Evolutionary conservation across 257 asterid genomes (phyloP), one percentile per base, ranked within the genome.

Genomic region (Cruciata laevipes): DNA sequence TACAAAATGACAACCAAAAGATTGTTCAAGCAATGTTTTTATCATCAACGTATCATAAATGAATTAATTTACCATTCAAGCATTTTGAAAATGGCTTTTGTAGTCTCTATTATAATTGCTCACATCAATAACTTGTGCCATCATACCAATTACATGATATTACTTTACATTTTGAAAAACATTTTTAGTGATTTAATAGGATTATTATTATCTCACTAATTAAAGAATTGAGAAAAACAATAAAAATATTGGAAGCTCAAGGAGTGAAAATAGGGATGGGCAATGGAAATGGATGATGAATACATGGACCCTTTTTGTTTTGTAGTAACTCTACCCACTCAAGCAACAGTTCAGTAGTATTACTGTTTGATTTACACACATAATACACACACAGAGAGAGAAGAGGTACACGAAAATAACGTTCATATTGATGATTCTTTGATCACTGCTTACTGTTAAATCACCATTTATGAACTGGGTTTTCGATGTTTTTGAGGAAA

Each of bases 271-370:
- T 14, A 47, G 55, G 55, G 55, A 47, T 47, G 55, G 55, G 55
- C 55, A 47, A 47, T 47, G 55, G 55, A 47, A 47, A 47, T 47
- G 55, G 55, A 47, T 47, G 55, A 47, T 47, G 55, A 47, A 47
- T 47, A 47, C 55, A 47, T 47, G 55, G 55, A 47, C 55, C 55
- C 55, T 14, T 47, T 47, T 47, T 47, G 55, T 47, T 47, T 47
- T 47, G n/a, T 47, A 47, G 55, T 47, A 47, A 47, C 55, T 47
- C 55, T 17, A 47, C 55, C 55, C 55, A 47, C 55, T 47, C 55
- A 47, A 47, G 55, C 55, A 47, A 47, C 55, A 47, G 55, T 47
- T 47, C 55, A 47, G 55, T 47, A 47, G 55, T 47, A 14, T 47
- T 47, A 47, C 55, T 47, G 55, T 47, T 47, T 17, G 55, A 47